These are phyloP conservation scores for Truncatella angustata DNA, from an alignment of 2,329 filamentous ascomycete species.

Conservation along the genomic window DNA sequence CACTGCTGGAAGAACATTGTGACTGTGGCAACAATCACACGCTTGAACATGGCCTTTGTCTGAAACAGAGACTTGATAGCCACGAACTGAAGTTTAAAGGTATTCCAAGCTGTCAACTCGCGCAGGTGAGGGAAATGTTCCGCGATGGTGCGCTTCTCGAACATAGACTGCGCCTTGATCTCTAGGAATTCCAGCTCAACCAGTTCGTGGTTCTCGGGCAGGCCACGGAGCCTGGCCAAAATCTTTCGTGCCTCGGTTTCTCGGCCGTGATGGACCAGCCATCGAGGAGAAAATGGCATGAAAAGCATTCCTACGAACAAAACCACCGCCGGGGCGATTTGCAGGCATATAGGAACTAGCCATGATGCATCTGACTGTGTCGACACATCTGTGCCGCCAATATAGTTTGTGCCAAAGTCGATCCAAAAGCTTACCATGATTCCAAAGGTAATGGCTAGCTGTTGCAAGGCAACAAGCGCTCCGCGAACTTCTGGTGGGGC, in stretches of 20 bases:
- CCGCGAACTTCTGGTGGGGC: slow-evolving; percentile 41
- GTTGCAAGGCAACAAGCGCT: slow-evolving; percentile 44
- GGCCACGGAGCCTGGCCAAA: slow-evolving; percentile 62
- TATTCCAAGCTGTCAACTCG: slow-evolving; percentile 59
- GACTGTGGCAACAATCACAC: slow-evolving; percentile 61
- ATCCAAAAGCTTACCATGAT: slow-evolving; percentile 67
- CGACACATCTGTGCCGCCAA: slow-evolving; percentile 52
- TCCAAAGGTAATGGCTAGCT: slow-evolving; percentile 56
- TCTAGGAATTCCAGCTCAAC: slow-evolving; percentile 78
- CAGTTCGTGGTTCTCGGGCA: slow-evolving; percentile 62
- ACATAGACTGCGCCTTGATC: slow-evolving; percentile 75
- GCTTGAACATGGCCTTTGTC: slow-evolving; percentile 63
- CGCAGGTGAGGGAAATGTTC: slow-evolving; percentile 66
- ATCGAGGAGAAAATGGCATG: slow-evolving; percentile 77
- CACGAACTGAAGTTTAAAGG: slow-evolving; percentile 68
- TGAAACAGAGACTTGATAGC: slow-evolving; percentile 64
- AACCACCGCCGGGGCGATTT: slow-evolving; percentile 64
- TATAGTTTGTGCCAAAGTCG: slow-evolving; percentile 64
- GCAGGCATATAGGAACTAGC: slow-evolving; percentile 70
- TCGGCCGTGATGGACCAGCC: slow-evolving; percentile 63
- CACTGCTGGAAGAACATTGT: slow-evolving; percentile 62
- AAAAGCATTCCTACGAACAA: slow-evolving; percentile 71
- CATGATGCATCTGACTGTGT: slow-evolving; percentile 67
- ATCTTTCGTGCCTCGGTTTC: slow-evolving; percentile 65
- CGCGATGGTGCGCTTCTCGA: slow-evolving; percentile 69